Conservation (phyloP, 2,329 filamentous ascomycete species). For the Scedosporium dehoogii region DNA sequence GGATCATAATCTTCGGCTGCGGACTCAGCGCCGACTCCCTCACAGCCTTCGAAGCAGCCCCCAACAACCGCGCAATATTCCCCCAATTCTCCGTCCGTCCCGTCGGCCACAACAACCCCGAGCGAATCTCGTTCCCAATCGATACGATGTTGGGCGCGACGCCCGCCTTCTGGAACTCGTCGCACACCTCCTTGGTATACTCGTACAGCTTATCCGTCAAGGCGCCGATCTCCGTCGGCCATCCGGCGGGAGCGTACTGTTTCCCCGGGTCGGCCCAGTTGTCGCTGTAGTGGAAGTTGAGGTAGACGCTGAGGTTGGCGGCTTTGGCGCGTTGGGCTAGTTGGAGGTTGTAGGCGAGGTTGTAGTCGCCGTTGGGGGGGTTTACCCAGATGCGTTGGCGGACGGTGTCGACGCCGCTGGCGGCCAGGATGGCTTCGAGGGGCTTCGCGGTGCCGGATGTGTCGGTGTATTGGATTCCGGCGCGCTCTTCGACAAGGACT, state of each 20-base stretch:
- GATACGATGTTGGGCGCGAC: slow-evolving; percentile 53
- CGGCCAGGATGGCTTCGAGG: slow-evolving; percentile 53
- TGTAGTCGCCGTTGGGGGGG: slow-evolving; percentile 52
- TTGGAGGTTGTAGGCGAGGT: slow-evolving; percentile 59
- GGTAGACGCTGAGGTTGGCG: slow-evolving; percentile 48
- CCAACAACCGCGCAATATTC: slow-evolving; percentile 55
- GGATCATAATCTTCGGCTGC: slow-evolving; percentile 61
- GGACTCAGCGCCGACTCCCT: slow-evolving; percentile 48
- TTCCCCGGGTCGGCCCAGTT: slow-evolving; percentile 61
- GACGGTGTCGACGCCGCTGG: slow-evolving; percentile 57
- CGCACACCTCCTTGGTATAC: slow-evolving; percentile 54
- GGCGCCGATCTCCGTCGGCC: slow-evolving; percentile 49
- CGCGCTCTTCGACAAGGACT: slow-evolving; percentile 49
- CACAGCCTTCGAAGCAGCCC: slow-evolving; percentile 54
- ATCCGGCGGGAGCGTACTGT: slow-evolving; percentile 53
- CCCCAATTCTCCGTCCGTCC: slow-evolving; percentile 43
- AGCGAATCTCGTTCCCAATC: slow-evolving; percentile 65
- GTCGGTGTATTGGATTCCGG: slow-evolving; percentile 52
- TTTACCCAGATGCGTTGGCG: slow-evolving; percentile 66
- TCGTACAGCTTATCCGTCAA: slow-evolving; percentile 56
- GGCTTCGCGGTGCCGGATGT: slow-evolving; percentile 38
- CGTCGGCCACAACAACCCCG: slow-evolving; percentile 56
- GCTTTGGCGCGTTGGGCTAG: slow-evolving; percentile 56
- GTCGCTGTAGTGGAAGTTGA: slow-evolving; percentile 59
- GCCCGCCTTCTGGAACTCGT: slow-evolving; percentile 46